phyloP scores from a whole-genome alignment of 129 eudicot species.

The Apium graveolens region DNA sequence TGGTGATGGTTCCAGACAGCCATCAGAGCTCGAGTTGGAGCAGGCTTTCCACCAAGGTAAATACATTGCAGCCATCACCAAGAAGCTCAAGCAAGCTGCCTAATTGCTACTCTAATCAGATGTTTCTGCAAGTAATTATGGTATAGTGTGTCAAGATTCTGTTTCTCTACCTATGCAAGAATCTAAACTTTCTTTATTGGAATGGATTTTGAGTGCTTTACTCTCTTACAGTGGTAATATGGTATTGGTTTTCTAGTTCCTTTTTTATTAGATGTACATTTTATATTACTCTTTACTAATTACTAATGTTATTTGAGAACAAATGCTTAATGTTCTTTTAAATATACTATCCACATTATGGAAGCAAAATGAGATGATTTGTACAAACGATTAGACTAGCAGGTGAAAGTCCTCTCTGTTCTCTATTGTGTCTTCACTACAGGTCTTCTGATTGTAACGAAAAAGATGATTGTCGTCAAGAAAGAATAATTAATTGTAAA shows the following conservation, averaged over 20 bases:
- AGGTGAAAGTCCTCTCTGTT: not conserved
- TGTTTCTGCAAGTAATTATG: not conserved
- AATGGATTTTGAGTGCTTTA: conserved; percentile 11
- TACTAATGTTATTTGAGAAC: not conserved
- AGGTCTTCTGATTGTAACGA: not conserved
- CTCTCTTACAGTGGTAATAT: conserved; percentile 2
- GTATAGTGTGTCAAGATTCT: not conserved
- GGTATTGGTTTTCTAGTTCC: not conserved
- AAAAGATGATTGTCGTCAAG: not conserved
- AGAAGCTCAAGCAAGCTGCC: conserved; percentile 68
- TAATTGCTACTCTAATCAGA: conserved; percentile 15
- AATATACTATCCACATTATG: not conserved
- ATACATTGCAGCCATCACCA: conserved; percentile 63
- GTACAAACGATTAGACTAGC: not conserved
- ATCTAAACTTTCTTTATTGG: not conserved
- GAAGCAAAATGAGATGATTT: not conserved
- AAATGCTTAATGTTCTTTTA: not conserved
- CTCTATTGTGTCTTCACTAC: not conserved
- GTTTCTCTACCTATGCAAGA: not conserved
- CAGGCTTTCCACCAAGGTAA: conserved; percentile 94
- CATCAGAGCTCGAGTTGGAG: conserved; percentile 61
- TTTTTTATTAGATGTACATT: not conserved
- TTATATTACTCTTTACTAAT: not conserved
- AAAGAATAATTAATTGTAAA: not conserved
- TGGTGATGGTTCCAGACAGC: conserved; percentile 83